Percentiles rank a stretch among this genome's conserved stretches.
Conservation (phyloP, 306 rosid species). For the Sicyos baderoa region DNA sequence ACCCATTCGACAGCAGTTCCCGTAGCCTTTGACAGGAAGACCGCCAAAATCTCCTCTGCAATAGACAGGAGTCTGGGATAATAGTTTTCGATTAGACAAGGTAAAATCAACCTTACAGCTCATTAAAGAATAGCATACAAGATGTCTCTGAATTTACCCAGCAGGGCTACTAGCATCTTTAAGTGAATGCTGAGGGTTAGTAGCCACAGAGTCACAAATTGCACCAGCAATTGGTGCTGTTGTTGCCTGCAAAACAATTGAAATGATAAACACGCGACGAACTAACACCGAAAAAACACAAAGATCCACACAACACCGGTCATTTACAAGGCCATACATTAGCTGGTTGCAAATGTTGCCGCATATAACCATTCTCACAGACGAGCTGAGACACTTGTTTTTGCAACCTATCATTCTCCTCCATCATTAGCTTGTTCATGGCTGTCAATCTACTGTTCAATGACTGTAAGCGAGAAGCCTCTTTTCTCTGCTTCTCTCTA, state of each 20-base stretch:
- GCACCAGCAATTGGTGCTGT: conserved; percentile 71
- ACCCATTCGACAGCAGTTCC: conserved; percentile 99
- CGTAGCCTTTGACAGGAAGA: conserved; percentile 99
- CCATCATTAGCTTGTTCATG: conserved; percentile 96
- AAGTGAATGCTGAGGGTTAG: conserved; percentile 65
- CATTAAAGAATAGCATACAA: background rate
- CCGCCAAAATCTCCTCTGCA: conserved; percentile 98
- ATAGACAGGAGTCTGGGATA: conserved; percentile 82
- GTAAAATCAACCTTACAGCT: background rate
- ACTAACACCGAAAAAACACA: background rate
- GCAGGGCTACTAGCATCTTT: conserved; percentile 97
- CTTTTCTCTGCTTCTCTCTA: conserved; percentile 97
- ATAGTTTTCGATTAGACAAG: background rate
- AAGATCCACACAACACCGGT: background rate
- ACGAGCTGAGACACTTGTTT: conserved; percentile 97
- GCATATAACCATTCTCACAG: conserved; percentile 82
- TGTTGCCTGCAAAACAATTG: conserved; percentile 42
- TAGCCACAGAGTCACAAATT: conserved; percentile 77
- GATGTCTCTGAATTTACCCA: conserved; percentile 50
- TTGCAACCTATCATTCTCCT: conserved; percentile 94
- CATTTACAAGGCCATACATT: conserved; percentile 23
- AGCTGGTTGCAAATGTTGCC: conserved; percentile 77
- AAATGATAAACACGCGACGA: background rate
- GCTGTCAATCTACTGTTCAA: conserved; percentile 75
- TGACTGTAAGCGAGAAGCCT: conserved; percentile 80